Evolutionary conservation across 2,329 filamentous ascomycete genomes (phyloP), one percentile per base, ranked within the genome.

Genomic region (Ophioceras dolichostomum): DNA sequence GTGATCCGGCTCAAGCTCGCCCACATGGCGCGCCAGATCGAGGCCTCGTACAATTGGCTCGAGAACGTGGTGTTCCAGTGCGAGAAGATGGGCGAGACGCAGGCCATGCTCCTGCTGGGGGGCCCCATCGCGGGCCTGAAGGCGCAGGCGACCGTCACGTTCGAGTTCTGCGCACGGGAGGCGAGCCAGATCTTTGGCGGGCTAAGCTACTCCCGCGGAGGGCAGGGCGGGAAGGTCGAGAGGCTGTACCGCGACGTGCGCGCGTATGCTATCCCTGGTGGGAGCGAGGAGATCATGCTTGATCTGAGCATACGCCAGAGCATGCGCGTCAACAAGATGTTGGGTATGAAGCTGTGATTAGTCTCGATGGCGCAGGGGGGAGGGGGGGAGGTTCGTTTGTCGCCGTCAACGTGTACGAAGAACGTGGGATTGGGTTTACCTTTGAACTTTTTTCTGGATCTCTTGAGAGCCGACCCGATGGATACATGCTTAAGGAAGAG

Each of bases 1-100:
- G 91, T 96, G 50, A 96, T 96, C 61, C 86, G 91, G 10, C 78
- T 95, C 65, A 96, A 96, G 69, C 81, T 98, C 31, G 91, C 91
- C 2, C 84, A 96, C 62, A 98, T 98, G 91, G 89, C 87, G 3
- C 80, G 91, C 40, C 91, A 96, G 65, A 94, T 96, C 58, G 91
- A 98, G 64, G 87, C 91, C 18, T 84, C 79, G n/a, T 91, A 91
- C 66, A 83, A 83, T 62, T 98, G 91, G 91, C 75, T 96, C 41
- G 91, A 98, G 70, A 93, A 85, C 58, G 66, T 96, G 44, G 79
- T 96, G 59, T 95, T 77, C 68, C 91, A 98, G 64, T 91, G 85
- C 65, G 66, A 87, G 62, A 78, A 78, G 62, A 96, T 96, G 89
- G 77, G 78, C 45, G 87, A 96, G 58, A 87, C 81, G 36, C 86